A percentile compares a stretch with the other conserved stretches of the same genome.
phyloP scores from a whole-genome alignment of 2,329 filamentous ascomycete genomes.

The Elsinoe fawcettii region DNA sequence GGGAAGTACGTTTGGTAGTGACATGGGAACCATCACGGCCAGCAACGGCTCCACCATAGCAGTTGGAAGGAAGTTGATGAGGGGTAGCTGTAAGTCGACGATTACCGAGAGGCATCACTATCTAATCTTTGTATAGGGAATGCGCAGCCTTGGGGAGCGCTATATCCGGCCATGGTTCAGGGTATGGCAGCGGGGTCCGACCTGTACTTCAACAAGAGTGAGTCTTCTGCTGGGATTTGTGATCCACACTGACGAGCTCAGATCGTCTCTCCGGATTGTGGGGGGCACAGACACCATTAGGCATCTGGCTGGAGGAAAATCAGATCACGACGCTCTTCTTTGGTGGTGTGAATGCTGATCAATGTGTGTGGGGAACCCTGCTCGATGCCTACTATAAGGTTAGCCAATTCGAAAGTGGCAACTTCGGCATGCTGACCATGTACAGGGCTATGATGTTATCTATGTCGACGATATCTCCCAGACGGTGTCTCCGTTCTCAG shows the following conservation, averaged over 20 bases:
- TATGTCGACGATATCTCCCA: conserved; percentile 27
- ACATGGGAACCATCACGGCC: conserved; percentile 25
- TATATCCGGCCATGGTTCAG: conserved; percentile 24
- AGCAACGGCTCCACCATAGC: conserved; percentile 23
- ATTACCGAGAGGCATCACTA: not conserved
- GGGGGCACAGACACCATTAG: conserved; percentile 28
- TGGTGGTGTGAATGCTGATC: conserved; percentile 29
- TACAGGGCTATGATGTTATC: conserved; percentile 27
- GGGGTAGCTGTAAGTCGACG: conserved; percentile 21
- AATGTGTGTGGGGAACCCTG: conserved; percentile 29
- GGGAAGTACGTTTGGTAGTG: conserved; percentile 26
- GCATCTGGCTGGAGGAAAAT: conserved; percentile 27
- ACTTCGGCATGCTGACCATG: not conserved
- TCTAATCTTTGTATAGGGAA: conserved; percentile 19
- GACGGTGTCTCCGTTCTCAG: conserved; percentile 27
- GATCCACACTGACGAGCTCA: conserved; percentile 9
- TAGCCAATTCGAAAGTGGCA: not conserved
- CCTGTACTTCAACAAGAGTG: conserved; percentile 27
- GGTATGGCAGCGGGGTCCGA: conserved; percentile 25
- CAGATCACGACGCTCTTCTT: conserved; percentile 29
- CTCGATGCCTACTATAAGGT: conserved; percentile 28
- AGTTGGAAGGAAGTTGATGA: conserved; percentile 24
- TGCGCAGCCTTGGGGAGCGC: conserved; percentile 26
- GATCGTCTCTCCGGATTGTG: conserved; percentile 27
- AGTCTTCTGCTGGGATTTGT: not conserved